Evolutionary conservation across 257 asterid species (phyloP).

Genomic region (Primulina tabacum): DNA sequence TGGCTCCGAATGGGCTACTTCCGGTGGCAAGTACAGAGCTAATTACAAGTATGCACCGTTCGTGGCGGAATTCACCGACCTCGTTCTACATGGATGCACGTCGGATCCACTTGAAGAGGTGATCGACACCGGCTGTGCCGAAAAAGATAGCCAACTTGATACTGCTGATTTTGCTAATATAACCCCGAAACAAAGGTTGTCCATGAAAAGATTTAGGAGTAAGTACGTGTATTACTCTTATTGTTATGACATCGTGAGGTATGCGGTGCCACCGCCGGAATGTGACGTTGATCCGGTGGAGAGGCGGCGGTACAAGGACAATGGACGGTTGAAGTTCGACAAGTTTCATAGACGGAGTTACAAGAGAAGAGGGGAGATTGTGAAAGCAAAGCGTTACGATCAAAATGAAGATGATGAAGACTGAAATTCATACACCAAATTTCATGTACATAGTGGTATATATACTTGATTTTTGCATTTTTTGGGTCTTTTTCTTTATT

Average conservation of each 20-base stretch:
- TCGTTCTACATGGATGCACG: constrained; percentile 71
- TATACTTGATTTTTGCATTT: constrained; percentile 9
- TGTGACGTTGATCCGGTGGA: constrained; percentile 61
- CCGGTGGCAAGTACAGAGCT: constrained; percentile 72
- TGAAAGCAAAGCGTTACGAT: constrained; percentile 31
- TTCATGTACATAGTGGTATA: constrained; percentile 11
- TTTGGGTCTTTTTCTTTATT: background rate
- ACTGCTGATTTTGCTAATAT: constrained; percentile 39
- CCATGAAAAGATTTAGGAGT: constrained; percentile 59
- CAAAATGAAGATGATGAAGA: constrained; percentile 36
- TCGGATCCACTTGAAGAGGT: constrained; percentile 66
- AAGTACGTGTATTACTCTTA: constrained; percentile 78
- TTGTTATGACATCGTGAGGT: constrained; percentile 66
- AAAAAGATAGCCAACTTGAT: constrained; percentile 32
- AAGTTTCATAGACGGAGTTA: constrained; percentile 38
- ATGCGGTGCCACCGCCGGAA: constrained; percentile 58
- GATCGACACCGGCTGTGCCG: constrained; percentile 31
- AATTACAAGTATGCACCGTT: constrained; percentile 92
- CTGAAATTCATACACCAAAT: constrained; percentile 16
- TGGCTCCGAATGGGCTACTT: constrained; percentile 96
- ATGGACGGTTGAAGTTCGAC: constrained; percentile 60
- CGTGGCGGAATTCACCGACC: constrained; percentile 71
- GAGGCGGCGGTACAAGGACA: constrained; percentile 47
- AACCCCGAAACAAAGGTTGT: constrained; percentile 44
- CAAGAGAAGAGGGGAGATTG: constrained; percentile 40